phyloP scores from a whole-genome alignment of 148 eudicot species.

The Selenicereus undatus region DNA sequence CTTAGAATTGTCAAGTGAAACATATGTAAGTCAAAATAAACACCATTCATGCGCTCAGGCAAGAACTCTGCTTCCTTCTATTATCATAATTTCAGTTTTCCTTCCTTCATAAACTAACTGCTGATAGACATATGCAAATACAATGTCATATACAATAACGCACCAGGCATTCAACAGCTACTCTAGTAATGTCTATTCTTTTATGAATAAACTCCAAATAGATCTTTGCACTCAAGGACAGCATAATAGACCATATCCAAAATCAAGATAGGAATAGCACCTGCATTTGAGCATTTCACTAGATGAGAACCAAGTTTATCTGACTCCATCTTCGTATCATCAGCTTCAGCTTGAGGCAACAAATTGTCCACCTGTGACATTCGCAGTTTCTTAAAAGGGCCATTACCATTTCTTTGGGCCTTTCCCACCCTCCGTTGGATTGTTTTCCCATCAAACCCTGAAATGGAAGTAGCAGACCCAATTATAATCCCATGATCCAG shows the following conservation, averaged over 20 bases:
- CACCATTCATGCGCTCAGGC: neutral
- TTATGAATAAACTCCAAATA: neutral
- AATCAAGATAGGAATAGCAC: conserved; percentile 28
- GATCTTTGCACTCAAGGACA: neutral
- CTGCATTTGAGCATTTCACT: conserved; percentile 44
- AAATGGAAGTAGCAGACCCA: conserved; percentile 27
- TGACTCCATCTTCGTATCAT: conserved; percentile 40
- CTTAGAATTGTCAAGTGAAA: neutral
- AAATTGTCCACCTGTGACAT: conserved; percentile 43
- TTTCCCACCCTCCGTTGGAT: conserved; percentile 46
- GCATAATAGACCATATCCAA: neutral
- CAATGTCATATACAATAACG: neutral
- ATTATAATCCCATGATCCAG: conserved; percentile 31
- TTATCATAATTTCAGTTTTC: neutral
- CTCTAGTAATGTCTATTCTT: neutral
- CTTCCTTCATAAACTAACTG: neutral
- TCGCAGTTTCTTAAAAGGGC: conserved; percentile 53
- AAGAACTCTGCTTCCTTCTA: neutral
- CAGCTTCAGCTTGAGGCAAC: conserved; percentile 34
- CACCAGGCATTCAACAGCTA: neutral
- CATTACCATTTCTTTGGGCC: conserved; percentile 42
- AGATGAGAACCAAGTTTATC: conserved; percentile 33
- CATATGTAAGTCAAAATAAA: neutral
- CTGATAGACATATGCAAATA: neutral
- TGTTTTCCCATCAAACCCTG: conserved; percentile 55